A percentile compares a stretch with the other conserved stretches of the same genome.
Evolutionary conservation across 2,329 filamentous ascomycete species (phyloP).

Genomic region (Aspergillus fumigatus): DNA sequence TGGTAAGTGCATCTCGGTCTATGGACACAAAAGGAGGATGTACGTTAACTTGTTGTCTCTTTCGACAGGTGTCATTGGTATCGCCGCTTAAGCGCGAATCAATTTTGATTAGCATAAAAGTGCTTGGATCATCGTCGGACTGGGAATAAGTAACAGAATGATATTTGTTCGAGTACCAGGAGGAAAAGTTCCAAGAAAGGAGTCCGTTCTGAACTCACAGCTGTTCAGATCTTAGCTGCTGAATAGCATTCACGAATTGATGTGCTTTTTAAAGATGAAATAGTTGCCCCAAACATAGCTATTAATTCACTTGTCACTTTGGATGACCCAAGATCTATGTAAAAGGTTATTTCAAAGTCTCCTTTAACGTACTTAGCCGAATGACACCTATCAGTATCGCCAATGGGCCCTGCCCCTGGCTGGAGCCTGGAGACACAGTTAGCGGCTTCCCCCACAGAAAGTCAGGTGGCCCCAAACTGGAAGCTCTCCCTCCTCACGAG

Average conservation of each 20-base stretch:
- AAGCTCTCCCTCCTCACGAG: not conserved
- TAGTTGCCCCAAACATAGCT: not conserved
- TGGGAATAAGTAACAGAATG: not conserved
- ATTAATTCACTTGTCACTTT: not conserved
- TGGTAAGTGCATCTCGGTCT: conserved; percentile 54
- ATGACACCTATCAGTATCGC: not conserved
- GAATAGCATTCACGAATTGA: conserved; percentile 6
- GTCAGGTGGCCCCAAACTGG: not conserved
- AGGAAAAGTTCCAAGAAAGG: not conserved
- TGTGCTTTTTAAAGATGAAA: not conserved
- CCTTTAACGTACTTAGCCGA: not conserved
- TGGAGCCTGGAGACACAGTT: not conserved
- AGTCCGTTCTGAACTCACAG: not conserved
- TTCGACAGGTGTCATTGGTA: conserved; percentile 73
- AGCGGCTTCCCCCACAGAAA: conserved; percentile 1
- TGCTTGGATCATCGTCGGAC: not conserved
- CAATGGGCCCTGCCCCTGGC: not conserved
- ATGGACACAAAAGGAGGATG: not conserved
- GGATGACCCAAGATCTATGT: not conserved
- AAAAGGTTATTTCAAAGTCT: not conserved
- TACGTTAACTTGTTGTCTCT: not conserved
- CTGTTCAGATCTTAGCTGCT: conserved; percentile 4
- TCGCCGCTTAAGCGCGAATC: conserved; percentile 59
- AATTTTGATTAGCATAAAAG: conserved; percentile 11
- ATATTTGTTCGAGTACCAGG: not conserved